Base-by-base conservation (phyloP, 2,329 filamentous ascomycete genomes). In the Colletotrichum sidae region DNA sequence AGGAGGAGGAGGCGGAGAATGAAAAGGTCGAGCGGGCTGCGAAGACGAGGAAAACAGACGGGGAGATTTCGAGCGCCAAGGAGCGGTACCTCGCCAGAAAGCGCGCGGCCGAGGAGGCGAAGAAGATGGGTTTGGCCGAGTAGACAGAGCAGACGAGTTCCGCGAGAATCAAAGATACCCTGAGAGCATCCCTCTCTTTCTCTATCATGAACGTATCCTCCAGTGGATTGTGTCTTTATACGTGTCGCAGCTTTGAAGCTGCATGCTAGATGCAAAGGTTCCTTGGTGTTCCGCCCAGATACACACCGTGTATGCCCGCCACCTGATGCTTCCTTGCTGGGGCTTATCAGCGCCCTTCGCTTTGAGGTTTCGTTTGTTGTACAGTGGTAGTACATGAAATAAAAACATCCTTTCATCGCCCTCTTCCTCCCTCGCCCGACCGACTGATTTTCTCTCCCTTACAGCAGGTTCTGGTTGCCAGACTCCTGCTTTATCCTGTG, bases 11-110 rank as follows among this genome's bases (percentile, higher is more conserved):
- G 62, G 88, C 92, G 72, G 85, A 88, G 70, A 80, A 80, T 69
- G 84, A 86, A 67, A 83, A 84, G 74, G 73, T 90, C 17, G 89
- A 92, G 77, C 84, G 88, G 62, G 86, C 86, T 13, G 81, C 87
- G 41, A 96, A 95, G 85, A 92, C 89, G 70, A 85, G 88, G 72
- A 96, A 96, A 85, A 95, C 92, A 1, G 88, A 89, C 53, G 81
- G 83, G 15, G 92, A 95, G 55, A 91, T 95, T 67, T 90, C 86
- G 72, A 91, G 90, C 72, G 92, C 92, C 1, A 92, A 88, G 76
- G 92, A 94, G 78, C 83, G 92, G 70, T 96, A 94, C 76, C 81
- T 96, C 59, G 90, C 91, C 60, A 84, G 92, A 73, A 95, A 94
- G 80, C 84, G 82, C 72, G 91, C 92, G 63, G 90, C 89, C 1